phyloP scores from a whole-genome alignment of 192 early-diverging fungal genomes.

The Chytriomyces confervae region DNA sequence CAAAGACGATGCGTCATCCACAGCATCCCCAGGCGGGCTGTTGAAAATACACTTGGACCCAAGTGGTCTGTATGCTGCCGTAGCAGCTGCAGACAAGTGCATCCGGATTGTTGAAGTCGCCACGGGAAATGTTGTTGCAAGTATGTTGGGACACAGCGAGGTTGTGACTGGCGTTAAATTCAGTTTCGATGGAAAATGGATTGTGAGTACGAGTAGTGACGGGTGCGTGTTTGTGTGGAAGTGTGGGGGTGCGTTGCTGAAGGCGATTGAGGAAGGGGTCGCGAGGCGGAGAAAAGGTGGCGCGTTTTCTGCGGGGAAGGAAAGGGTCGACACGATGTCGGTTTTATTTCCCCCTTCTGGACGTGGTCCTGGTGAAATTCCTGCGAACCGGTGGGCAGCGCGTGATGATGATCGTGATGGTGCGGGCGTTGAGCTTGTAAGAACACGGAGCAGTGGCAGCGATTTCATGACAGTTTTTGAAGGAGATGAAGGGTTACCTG shows the following conservation, averaged over 20 bases:
- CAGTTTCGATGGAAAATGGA: constrained; percentile 50
- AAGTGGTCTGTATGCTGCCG: constrained; percentile 68
- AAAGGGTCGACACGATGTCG: background rate
- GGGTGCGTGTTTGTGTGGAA: constrained; percentile 81
- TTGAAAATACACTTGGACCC: constrained; percentile 73
- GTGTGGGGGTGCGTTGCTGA: constrained; percentile 55
- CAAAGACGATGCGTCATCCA: constrained; percentile 37
- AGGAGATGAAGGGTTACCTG: constrained; percentile 38
- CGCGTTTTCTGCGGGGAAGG: background rate
- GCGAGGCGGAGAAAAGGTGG: background rate
- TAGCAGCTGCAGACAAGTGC: constrained; percentile 70
- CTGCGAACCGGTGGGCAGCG: background rate
- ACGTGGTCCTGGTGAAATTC: background rate
- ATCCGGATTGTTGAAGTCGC: constrained; percentile 74
- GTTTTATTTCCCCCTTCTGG: background rate
- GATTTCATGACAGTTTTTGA: constrained; percentile 38
- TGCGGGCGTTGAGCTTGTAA: background rate
- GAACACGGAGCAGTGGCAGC: background rate
- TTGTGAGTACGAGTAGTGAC: constrained; percentile 75
- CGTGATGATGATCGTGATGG: background rate
- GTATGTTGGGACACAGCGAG: constrained; percentile 73
- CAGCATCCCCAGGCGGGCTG: constrained; percentile 62
- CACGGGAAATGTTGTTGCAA: constrained; percentile 63
- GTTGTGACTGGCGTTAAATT: constrained; percentile 75
- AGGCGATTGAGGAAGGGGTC: constrained; percentile 23